Conservation (phyloP, 2,329 filamentous ascomycete species). For the Diaporthe helianthi region DNA sequence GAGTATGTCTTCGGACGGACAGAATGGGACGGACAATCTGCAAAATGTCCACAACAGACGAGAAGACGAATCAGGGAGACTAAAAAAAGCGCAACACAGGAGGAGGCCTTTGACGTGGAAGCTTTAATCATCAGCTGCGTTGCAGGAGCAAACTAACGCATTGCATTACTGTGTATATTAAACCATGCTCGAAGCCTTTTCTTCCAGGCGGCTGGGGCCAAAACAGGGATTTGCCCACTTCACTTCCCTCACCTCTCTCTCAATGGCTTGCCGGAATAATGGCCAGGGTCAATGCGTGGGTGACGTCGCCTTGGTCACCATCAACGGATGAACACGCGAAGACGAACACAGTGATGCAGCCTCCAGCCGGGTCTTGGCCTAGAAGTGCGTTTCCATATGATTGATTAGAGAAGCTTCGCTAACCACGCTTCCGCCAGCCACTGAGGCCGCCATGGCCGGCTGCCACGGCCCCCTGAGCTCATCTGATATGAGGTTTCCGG, state of each 20-base stretch:
- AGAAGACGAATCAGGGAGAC: background rate
- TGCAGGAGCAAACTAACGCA: slow-evolving; percentile 8
- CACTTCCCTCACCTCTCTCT: slow-evolving; percentile 5
- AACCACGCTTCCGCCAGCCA: background rate
- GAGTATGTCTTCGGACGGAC: background rate
- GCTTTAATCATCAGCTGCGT: slow-evolving; percentile 2
- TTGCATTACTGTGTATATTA: slow-evolving; percentile 22
- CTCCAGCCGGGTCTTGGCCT: background rate
- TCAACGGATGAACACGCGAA: slow-evolving; percentile 22
- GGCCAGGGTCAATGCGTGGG: background rate
- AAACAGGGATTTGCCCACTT: slow-evolving; percentile 3
- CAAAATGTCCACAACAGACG: background rate
- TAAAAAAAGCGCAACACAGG: slow-evolving; percentile 13
- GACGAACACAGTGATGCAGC: slow-evolving; percentile 8
- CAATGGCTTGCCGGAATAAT: slow-evolving; percentile 2
- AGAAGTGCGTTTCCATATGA: background rate
- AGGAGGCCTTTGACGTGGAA: slow-evolving; percentile 10
- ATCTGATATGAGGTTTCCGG: too few species aligned
- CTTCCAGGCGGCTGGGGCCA: background rate
- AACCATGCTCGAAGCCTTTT: background rate
- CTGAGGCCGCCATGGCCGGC: too few species aligned
- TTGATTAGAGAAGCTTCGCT: background rate
- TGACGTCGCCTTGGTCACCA: slow-evolving; percentile 1
- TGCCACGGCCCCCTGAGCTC: too few species aligned
- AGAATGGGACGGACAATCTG: background rate